Conservation (phyloP, 441 rosid genomes). For the Codiaeum variegatum region DNA sequence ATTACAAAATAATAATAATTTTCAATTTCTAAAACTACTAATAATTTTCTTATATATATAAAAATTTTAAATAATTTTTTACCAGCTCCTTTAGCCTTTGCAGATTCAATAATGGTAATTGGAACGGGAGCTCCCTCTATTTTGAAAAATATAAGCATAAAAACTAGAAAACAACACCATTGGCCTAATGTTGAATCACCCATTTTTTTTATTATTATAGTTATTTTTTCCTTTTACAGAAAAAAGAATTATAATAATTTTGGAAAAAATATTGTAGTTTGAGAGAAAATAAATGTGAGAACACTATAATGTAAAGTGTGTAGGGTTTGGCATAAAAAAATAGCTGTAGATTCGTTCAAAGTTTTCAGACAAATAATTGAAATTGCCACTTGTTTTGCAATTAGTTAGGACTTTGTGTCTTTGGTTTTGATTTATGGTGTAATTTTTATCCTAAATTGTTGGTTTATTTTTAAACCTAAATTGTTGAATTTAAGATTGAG, state of each 20-base stretch:
- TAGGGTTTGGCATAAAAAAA: neutral
- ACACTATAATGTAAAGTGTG: neutral
- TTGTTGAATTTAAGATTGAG: too few species aligned
- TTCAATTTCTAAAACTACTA: too few species aligned
- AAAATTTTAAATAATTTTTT: constrained; percentile 10
- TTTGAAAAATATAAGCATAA: constrained; percentile 35
- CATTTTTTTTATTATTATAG: constrained; percentile 28
- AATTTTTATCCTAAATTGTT: too few species aligned
- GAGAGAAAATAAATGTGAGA: neutral
- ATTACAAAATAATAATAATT: neutral
- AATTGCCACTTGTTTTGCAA: neutral
- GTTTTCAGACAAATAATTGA: neutral
- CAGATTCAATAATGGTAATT: constrained; percentile 54
- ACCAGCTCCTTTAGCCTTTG: constrained; percentile 86
- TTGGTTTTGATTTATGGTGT: too few species aligned
- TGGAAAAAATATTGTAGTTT: neutral
- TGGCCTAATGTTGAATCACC: constrained; percentile 37
- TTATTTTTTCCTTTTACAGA: neutral
- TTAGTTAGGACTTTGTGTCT: too few species aligned
- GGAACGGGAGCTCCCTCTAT: constrained; percentile 44
- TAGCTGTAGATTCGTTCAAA: neutral
- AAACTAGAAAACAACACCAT: constrained; percentile 37
- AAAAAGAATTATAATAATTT: neutral
- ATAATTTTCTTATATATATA: too few species aligned
- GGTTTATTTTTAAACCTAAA: too few species aligned